Base-by-base conservation (phyloP, 768 basidiomycete species). In the Mycena epipterygia region DNA sequence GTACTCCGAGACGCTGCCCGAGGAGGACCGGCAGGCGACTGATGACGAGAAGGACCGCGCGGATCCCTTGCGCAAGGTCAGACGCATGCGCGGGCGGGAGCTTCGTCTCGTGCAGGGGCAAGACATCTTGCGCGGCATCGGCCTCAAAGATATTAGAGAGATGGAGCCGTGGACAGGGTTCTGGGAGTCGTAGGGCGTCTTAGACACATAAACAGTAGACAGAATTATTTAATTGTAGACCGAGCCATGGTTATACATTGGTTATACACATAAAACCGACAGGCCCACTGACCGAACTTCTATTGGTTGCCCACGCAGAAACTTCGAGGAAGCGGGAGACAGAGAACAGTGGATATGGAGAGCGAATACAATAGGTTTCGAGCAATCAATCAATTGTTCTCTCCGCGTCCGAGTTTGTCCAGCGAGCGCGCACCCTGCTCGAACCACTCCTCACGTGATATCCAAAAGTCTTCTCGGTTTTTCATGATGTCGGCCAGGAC, bases 401-500 rank as follows among this genome's bases (percentile, higher is more conserved):
- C 90, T 67, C 86, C 89, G 67, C 95, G 86, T 9, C 91, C 93
- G 39, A 98, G 89, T 82, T 97, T 98, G 76, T 96, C 96, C 76
- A 98, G 80, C 25, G 95, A 86, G 46, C 89, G 85, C 21, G 87
- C 81, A 35, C 97, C 97, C 81, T 97, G 92, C 82, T 99, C 97
- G 72, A 92, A 91, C 96, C 96, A 98, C 81, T 98, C 96, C 74
- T 95, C 95, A 71, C 93, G 87, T 62, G 95, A 87, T 79, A 98
- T 93, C 97, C 97, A 98, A 85, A 99, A 99, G 77, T 95, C 94
- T 78, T 94, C 90, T 13, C 95, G 89, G 78, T 85, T 88, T 85
- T 97, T 97, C 98, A 99, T 98, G 83, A 99, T 98, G 81, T 99
- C 97, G 3, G 96, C 97, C 33, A 99, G 85, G 7, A 98, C 97